Evolutionary conservation across 768 basidiomycete species (phyloP).

Genomic region (Boletus vermiculosoides): DNA sequence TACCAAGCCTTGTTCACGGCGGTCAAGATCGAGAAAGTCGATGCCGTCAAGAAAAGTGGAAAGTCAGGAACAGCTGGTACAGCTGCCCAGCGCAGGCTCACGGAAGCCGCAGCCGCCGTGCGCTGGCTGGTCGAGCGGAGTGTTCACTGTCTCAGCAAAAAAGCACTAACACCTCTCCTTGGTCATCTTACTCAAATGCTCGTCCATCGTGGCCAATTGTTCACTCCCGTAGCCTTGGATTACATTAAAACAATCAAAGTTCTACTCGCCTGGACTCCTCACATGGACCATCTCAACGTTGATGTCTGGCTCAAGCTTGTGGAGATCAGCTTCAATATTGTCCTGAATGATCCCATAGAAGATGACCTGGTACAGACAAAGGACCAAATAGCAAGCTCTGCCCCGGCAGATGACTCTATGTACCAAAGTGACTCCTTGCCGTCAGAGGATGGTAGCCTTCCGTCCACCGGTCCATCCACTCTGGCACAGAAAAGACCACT

Average conservation of each 20-base stretch:
- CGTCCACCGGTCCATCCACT: constrained; percentile 20
- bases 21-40: constrained; percentile 60
- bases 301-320: constrained; percentile 66
- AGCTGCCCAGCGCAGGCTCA: constrained; percentile 57
- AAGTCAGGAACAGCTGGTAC: constrained; percentile 42
- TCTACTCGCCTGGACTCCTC: constrained; percentile 65
- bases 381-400: constrained; percentile 20
- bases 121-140: constrained; percentile 73
- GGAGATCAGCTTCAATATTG: constrained; percentile 72
- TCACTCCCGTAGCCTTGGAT: constrained; percentile 67
- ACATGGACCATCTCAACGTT: constrained; percentile 72
- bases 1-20: constrained; percentile 72
- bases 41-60: constrained; percentile 40
- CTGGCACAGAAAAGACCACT: constrained; percentile 27
- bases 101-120: constrained; percentile 62
- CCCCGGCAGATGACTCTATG: constrained; percentile 27
- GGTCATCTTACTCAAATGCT: constrained; percentile 65
- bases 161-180: constrained; percentile 55
- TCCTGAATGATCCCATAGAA: constrained; percentile 59
- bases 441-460: constrained; percentile 33
- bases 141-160: constrained; percentile 52
- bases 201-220: constrained; percentile 50
- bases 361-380: constrained; percentile 28
- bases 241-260: constrained; percentile 76
- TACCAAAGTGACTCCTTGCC: constrained; percentile 35